phyloP scores from a whole-genome alignment of 495 filamentous ascomycete genomes.

The Echria macrotheca region DNA sequence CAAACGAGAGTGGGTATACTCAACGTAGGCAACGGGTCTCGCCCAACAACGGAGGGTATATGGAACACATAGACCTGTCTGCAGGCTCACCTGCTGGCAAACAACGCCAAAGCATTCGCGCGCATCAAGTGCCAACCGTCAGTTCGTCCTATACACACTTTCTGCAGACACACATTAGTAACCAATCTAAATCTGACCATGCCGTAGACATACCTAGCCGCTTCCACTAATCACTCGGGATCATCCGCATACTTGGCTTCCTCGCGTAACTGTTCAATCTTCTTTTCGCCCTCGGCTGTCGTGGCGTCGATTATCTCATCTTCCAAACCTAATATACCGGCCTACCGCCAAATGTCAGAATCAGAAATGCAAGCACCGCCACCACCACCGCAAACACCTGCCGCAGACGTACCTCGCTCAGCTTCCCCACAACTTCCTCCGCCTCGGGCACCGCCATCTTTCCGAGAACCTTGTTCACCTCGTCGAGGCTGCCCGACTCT shows the following conservation, averaged over 20 bases:
- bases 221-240: constrained; percentile 14
- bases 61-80: too few species aligned
- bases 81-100: too few species aligned
- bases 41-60: too few species aligned
- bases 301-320: constrained; percentile 92
- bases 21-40: too few species aligned
- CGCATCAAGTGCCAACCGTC: too few species aligned
- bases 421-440: constrained; percentile 77
- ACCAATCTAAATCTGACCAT: too few species aligned
- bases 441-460: constrained; percentile 91
- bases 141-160: too few species aligned
- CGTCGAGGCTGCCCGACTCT: constrained; percentile 77
- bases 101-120: too few species aligned
- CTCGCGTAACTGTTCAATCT: constrained; percentile 72
- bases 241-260: constrained; percentile 26
- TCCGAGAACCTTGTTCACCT: constrained; percentile 91
- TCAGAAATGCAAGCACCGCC: constrained; percentile 5
- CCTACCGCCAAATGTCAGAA: too few species aligned
- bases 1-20: too few species aligned
- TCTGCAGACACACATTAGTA: too few species aligned
- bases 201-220: too few species aligned
- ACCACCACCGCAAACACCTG: background rate
- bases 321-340: constrained; percentile 87
- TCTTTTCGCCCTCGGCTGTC: constrained; percentile 79
- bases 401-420: constrained; percentile 56